These are phyloP conservation scores for Gaeumannomyces tritici DNA, from an alignment of 2,329 filamentous ascomycete species.

Conservation along the genomic window DNA sequence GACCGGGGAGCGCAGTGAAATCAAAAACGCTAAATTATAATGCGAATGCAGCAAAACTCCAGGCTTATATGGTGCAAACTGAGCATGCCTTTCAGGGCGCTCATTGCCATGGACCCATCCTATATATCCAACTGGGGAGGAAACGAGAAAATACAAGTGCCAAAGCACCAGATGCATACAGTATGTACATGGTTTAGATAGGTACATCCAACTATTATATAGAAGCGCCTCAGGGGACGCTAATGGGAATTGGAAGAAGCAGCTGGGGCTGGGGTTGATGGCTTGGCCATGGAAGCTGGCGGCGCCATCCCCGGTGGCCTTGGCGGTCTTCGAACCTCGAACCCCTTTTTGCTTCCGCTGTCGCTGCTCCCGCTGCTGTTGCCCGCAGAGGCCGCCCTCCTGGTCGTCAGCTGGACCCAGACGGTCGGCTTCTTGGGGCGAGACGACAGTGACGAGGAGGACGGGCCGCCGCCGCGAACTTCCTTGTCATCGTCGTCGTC, in stretches of 20 bases:
- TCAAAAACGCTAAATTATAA: neutral
- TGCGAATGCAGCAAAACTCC: neutral
- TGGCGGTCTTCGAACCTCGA: conserved; percentile 2
- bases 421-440: neutral
- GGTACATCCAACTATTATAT: neutral
- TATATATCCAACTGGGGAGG: neutral
- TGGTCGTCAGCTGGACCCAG: neutral
- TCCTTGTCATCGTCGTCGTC: neutral
- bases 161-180: neutral
- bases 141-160: neutral
- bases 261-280: neutral
- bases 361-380: neutral
- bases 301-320: neutral
- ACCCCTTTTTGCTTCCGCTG: neutral
- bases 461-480: neutral
- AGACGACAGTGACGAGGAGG: neutral
- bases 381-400: neutral
- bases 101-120: neutral
- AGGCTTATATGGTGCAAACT: neutral
- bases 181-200: neutral
- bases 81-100: neutral
- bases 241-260: neutral
- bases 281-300: neutral
- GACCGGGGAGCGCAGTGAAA: neutral
- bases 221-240: neutral